Evolutionary conservation across 176 grass and related monocot species (phyloP).

Genomic region (Phoenix dactylifera): DNA sequence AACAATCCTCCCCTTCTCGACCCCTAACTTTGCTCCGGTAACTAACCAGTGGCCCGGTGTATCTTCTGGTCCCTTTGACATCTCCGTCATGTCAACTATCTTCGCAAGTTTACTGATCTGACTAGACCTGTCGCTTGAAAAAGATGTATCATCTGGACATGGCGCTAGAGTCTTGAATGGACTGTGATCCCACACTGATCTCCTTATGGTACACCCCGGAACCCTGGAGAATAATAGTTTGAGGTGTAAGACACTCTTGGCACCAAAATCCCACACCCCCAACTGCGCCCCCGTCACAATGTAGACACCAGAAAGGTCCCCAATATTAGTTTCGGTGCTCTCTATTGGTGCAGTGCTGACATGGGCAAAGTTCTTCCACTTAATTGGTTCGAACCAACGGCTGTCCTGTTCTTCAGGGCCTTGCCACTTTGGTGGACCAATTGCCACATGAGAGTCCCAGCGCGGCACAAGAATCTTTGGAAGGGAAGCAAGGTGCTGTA

Average conservation of each 20-base stretch:
- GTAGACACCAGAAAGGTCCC: constrained; percentile 82
- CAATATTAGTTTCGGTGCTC: constrained; percentile 72
- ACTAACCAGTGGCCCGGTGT: constrained; percentile 94
- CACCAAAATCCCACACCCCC: constrained; percentile 95
- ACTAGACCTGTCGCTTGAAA: constrained; percentile 30
- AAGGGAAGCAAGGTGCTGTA: constrained; percentile 79
- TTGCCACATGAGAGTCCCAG: constrained; percentile 83
- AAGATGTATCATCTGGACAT: constrained; percentile 56
- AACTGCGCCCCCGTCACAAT: constrained; percentile 93
- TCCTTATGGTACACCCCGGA: constrained; percentile 93
- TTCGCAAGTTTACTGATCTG: constrained; percentile 70
- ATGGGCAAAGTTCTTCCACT: constrained; percentile 96
- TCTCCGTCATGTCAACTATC: constrained; percentile 85
- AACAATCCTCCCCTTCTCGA: constrained; percentile 85
- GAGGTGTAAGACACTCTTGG: constrained; percentile 77
- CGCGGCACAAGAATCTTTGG: constrained; percentile 90
- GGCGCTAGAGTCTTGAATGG: constrained; percentile 31
- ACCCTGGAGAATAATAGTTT: constrained; percentile 91
- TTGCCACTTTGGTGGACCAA: constrained; percentile 94
- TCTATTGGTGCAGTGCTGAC: constrained; percentile 93
- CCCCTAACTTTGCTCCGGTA: constrained; percentile 91
- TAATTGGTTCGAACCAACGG: constrained; percentile 96
- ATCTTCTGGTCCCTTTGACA: constrained; percentile 72
- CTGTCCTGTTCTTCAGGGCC: constrained; percentile 98
- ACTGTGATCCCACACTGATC: constrained; percentile 96